phyloP scores from a whole-genome alignment of 2,329 filamentous ascomycete species.

The Helotiales sp. region DNA sequence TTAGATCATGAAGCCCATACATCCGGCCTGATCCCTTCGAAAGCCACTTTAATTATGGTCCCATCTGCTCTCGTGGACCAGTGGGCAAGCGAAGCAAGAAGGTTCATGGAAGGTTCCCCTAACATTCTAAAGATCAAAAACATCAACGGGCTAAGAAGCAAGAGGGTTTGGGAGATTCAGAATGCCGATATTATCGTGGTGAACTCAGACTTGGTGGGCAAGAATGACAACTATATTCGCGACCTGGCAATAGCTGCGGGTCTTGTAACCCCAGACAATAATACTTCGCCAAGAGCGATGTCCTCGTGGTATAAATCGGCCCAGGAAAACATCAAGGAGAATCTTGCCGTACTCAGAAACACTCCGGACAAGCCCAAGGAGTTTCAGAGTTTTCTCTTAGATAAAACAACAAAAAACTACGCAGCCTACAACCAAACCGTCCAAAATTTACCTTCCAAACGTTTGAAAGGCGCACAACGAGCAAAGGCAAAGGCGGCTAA shows the following conservation, averaged over 20 bases:
- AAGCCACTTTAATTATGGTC: conserved; percentile 61
- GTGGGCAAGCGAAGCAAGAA: conserved; percentile 55
- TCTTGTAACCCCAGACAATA: conserved; percentile 38
- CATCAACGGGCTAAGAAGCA: conserved; percentile 39
- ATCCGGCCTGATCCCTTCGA: conserved; percentile 36
- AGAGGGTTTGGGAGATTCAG: conserved; percentile 45
- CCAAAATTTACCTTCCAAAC: too few species aligned
- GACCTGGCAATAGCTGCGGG: conserved; percentile 51
- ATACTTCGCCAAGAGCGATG: conserved; percentile 39
- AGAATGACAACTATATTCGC: conserved; percentile 46
- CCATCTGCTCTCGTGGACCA: conserved; percentile 55
- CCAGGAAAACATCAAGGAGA: conserved; percentile 40
- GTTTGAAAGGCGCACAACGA: too few species aligned
- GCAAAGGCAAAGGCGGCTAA: too few species aligned
- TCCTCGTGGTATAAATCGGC: conserved; percentile 53
- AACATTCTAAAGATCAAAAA: conserved; percentile 45
- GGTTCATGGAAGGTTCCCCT: conserved; percentile 38
- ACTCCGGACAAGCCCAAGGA: conserved; percentile 27
- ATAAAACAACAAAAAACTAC: too few species aligned
- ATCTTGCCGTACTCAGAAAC: conserved; percentile 27
- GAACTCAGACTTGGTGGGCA: conserved; percentile 51
- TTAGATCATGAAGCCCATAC: not conserved
- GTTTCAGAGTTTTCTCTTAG: too few species aligned
- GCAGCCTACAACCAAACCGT: too few species aligned
- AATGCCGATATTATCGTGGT: conserved; percentile 53